phyloP scores from a whole-genome alignment of 768 basidiomycete genomes.

The Russula foetens region DNA sequence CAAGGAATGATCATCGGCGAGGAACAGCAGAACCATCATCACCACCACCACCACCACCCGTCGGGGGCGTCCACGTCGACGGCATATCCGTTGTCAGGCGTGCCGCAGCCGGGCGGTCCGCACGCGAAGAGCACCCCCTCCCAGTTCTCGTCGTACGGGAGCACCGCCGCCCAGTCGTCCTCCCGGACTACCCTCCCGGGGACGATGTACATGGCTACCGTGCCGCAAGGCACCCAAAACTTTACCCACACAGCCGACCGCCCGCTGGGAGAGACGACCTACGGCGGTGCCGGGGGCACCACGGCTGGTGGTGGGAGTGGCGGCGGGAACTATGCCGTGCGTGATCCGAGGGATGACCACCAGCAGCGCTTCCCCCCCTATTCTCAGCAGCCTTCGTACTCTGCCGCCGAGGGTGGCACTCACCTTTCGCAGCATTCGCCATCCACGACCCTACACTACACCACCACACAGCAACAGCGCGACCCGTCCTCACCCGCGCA shows the following conservation, averaged over 20 bases:
- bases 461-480: constrained; percentile 26
- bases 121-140: constrained; percentile 1
- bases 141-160: constrained; percentile 16
- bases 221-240: constrained; percentile 25
- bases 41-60: constrained; percentile 23
- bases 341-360: constrained; percentile 42
- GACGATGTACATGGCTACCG: constrained; percentile 30
- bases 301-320: neutral
- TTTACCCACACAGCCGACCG: constrained; percentile 47
- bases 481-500: constrained; percentile 25
- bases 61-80: constrained; percentile 36
- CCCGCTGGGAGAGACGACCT: constrained; percentile 37
- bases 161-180: constrained; percentile 21
- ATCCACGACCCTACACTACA: constrained; percentile 29
- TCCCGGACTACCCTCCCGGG: constrained; percentile 38
- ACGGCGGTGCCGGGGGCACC: constrained; percentile 23
- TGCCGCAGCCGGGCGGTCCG: constrained; percentile 1
- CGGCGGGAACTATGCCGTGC: constrained; percentile 33
- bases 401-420: constrained; percentile 21
- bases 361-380: constrained; percentile 49
- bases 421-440: constrained; percentile 24
- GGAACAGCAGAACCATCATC: constrained; percentile 27
- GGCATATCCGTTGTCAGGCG: constrained; percentile 12
- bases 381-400: constrained; percentile 41
- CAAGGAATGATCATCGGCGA: constrained; percentile 43